phyloP scores from a whole-genome alignment of 2,329 filamentous ascomycete species.

The Alternaria arbusti region DNA sequence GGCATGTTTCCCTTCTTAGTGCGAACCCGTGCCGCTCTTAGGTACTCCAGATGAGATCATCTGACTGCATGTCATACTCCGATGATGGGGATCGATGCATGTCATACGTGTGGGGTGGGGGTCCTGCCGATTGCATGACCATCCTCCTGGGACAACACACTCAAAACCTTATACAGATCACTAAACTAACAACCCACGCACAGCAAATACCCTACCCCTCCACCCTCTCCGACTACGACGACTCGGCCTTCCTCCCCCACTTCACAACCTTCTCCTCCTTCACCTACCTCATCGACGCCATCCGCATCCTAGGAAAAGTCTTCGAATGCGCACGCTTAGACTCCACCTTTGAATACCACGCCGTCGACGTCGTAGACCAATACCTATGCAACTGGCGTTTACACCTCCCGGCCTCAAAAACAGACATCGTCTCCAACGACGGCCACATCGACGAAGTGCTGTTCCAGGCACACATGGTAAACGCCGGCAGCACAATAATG shows the following conservation, averaged over 20 bases:
- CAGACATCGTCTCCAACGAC: conserved; percentile 71
- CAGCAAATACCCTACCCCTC: conserved; percentile 45
- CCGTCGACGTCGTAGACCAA: conserved; percentile 63
- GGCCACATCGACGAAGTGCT: conserved; percentile 81
- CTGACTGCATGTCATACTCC: conserved; percentile 1
- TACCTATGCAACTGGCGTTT: conserved; percentile 77
- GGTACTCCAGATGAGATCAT: background rate
- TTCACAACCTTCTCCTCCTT: conserved; percentile 80
- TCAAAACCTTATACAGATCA: background rate
- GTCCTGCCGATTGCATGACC: background rate
- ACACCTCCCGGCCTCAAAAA: conserved; percentile 76
- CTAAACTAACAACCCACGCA: conserved; percentile 11
- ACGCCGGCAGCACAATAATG: conserved; percentile 47
- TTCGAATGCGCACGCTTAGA: conserved; percentile 59
- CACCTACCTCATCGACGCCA: conserved; percentile 81
- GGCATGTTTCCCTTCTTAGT: conserved; percentile 18
- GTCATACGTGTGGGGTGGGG: background rate
- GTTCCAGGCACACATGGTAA: conserved; percentile 88
- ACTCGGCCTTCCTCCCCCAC: conserved; percentile 73
- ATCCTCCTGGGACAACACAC: background rate
- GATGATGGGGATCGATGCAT: background rate
- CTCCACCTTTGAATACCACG: conserved; percentile 49
- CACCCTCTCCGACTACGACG: conserved; percentile 78
- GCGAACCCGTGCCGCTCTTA: background rate
- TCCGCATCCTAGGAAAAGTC: conserved; percentile 78